Conservation (phyloP, 495 filamentous ascomycete genomes). For the Talaromyces liani region DNA sequence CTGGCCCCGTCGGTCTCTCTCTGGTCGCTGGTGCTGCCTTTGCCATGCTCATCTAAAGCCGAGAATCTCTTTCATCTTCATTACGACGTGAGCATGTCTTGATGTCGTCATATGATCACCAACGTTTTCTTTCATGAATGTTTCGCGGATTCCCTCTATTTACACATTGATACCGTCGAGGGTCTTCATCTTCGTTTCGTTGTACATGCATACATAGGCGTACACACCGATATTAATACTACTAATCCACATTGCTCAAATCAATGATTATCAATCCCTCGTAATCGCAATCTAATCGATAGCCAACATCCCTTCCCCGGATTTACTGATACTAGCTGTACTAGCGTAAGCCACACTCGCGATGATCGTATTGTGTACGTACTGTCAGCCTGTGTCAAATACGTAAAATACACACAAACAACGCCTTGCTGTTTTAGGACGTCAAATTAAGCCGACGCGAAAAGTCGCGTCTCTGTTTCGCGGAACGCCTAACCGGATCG, state of each 20-base stretch:
- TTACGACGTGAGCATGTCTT: not conserved
- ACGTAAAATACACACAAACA: not conserved
- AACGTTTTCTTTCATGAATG: not conserved
- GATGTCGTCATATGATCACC: not conserved
- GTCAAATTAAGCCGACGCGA: constrained; percentile 13
- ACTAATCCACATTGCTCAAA: not conserved
- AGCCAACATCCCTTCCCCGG: not conserved
- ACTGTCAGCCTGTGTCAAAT: not conserved
- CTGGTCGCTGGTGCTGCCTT: constrained; percentile 36
- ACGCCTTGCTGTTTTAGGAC: not conserved
- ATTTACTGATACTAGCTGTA: not conserved
- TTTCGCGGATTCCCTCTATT: not conserved
- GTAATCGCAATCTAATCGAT: not conserved
- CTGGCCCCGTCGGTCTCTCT: constrained; percentile 9
- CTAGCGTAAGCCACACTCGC: not conserved
- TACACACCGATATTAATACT: not conserved
- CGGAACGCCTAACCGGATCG: constrained; percentile 11
- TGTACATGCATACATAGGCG: constrained; percentile 3
- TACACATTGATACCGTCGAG: not conserved
- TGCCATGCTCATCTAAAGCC: constrained; percentile 38
- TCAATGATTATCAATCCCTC: not conserved
- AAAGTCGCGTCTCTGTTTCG: constrained; percentile 12
- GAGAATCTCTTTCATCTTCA: not conserved
- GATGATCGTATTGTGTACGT: not conserved
- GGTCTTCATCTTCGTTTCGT: not conserved